Evolutionary conservation across 2,329 filamentous ascomycete species (phyloP).

Genomic region (Aspergillus sp.): DNA sequence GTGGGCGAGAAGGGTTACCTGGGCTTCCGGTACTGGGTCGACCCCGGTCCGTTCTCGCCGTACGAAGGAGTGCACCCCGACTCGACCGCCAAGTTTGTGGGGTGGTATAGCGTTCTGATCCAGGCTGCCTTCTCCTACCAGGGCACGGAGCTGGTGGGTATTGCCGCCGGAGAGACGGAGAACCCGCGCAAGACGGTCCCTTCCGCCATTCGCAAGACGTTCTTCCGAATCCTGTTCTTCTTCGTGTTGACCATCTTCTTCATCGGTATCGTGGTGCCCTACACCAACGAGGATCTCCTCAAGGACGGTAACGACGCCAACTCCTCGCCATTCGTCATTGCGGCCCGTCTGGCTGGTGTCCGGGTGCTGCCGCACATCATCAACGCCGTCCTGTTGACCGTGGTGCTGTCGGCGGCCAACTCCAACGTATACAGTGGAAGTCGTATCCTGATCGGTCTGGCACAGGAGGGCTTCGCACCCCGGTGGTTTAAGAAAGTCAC

Average conservation of each 20-base stretch:
- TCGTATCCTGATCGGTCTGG: slow-evolving; percentile 67
- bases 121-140: slow-evolving; percentile 41
- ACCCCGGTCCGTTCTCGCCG: slow-evolving; percentile 66
- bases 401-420: slow-evolving; percentile 44
- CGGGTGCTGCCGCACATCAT: slow-evolving; percentile 39
- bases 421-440: slow-evolving; percentile 50
- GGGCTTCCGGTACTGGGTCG: slow-evolving; percentile 68
- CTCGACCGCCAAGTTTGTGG: slow-evolving; percentile 58
- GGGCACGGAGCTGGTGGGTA: slow-evolving; percentile 72
- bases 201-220: slow-evolving; percentile 69
- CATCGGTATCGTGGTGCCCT: slow-evolving; percentile 69
- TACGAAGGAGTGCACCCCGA: slow-evolving; percentile 35
- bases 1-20: slow-evolving; percentile 66
- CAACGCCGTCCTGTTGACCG: slow-evolving; percentile 43
- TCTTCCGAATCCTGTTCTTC: slow-evolving; percentile 69
- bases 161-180: slow-evolving; percentile 73
- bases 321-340: slow-evolving; percentile 44
- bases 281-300: slow-evolving; percentile 52
- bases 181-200: slow-evolving; percentile 72
- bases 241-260: slow-evolving; percentile 53
- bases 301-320: slow-evolving; percentile 39
- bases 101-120: slow-evolving; percentile 54
- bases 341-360: slow-evolving; percentile 36
- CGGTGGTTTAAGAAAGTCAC: slow-evolving; percentile 41
- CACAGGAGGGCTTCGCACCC: slow-evolving; percentile 46